Conservation (phyloP, 805 yeast genomes). For the Candida awuae region DNA sequence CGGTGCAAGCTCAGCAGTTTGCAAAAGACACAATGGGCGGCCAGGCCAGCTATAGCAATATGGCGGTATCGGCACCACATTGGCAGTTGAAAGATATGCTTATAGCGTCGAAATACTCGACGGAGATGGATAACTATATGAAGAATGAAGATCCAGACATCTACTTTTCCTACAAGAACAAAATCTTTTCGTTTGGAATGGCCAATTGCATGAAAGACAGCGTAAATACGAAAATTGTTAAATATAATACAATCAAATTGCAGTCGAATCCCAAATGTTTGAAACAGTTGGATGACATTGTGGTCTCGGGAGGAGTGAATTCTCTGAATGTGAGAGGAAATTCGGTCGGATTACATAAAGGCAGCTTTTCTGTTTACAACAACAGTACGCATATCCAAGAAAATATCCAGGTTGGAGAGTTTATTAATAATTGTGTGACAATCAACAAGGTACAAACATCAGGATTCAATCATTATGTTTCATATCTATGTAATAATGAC, state of each 20-base stretch:
- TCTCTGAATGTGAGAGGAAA: constrained; percentile 6
- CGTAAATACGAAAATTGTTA: constrained; percentile 3
- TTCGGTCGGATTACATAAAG: constrained; percentile 32
- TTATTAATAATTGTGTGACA: constrained; percentile 75
- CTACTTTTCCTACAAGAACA: constrained; percentile 51
- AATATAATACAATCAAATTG: constrained; percentile 30
- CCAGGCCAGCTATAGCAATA: constrained; percentile 5
- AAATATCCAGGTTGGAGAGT: constrained; percentile 62
- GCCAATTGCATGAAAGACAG: not conserved
- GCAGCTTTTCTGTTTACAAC: constrained; percentile 53
- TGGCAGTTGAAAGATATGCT: constrained; percentile 82
- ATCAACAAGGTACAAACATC: constrained; percentile 37
- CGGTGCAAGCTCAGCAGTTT: constrained; percentile 2
- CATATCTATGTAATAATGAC: constrained; percentile 81
- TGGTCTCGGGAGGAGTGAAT: constrained; percentile 41
- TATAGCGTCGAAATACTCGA: constrained; percentile 34
- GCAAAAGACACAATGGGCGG: not conserved
- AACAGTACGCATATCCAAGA: constrained; percentile 39
- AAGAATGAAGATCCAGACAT: constrained; percentile 18
- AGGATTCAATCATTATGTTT: constrained; percentile 32
- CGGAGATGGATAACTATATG: not conserved
- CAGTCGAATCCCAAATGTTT: constrained; percentile 52
- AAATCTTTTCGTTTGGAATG: constrained; percentile 27
- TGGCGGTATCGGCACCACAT: constrained; percentile 28
- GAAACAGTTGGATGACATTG: constrained; percentile 43